Base-by-base conservation (phyloP, 2,329 filamentous ascomycete species). In the Calonectria crousiana region DNA sequence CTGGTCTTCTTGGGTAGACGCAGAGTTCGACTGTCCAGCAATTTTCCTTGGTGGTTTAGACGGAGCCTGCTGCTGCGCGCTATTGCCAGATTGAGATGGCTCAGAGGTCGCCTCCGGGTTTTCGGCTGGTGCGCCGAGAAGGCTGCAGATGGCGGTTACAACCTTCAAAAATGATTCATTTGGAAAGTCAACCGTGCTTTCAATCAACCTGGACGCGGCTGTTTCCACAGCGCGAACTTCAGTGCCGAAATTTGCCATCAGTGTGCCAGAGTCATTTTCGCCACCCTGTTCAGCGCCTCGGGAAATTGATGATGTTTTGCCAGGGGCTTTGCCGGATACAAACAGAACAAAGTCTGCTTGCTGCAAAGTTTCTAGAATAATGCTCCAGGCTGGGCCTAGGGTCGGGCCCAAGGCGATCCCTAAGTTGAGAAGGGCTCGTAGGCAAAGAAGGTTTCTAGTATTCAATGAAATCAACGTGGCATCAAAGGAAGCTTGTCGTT, bases 331-430 rank as follows among this genome's bases (percentile, higher is more conserved):
- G 14, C 89, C 89, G 18, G 89, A 91, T 14, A 91, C 89, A 70
- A 93, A 94, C 32, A 98, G 89, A 5, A 98, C 93, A 75, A 98
- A 92, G 79, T 98, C 97, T 3, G 96, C 96, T 83, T 98, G 95
- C 81, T 98, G 95, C 10, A 99, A 86, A 0, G 96, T 98, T 81
- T 98, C 96, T 1, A 99, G 89, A 20, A 99, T 89, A 72, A 99
- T 98, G 1, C 92, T 93, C 95, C 97, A 99, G 0, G 96, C 94
- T 18, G 90, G 89, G 44, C 94, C 93, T 0, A 99, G 88, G 0
- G 95, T 98, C 4, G 97, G 95, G 0, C 97, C 97, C 1, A 99
- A 86, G 3, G 97, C 97, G 80, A 98, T 99, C 2, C 97, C 97
- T 4, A 99, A 86, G 79, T 99, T 99, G n/a, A 99, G 87, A 20